These are phyloP conservation scores for Colletotrichum phormii DNA, from an alignment of 2,329 filamentous ascomycete species.

Conservation along the genomic window DNA sequence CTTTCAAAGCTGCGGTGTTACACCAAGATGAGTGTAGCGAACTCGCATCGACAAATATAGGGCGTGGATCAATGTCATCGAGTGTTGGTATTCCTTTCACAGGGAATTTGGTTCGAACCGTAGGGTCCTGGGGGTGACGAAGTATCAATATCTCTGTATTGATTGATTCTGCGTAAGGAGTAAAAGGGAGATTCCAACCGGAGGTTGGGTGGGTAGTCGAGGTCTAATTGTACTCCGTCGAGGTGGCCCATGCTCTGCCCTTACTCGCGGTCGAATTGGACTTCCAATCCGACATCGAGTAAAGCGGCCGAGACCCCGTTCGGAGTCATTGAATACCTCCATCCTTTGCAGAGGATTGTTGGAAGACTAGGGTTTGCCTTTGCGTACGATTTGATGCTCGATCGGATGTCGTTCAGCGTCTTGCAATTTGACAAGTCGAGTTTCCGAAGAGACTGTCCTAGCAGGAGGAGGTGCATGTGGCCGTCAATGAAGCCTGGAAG, in stretches of 20 bases:
- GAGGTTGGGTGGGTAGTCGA: too few relatives aligned
- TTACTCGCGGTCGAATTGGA: too few relatives aligned
- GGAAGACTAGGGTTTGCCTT: slow-evolving; percentile 47
- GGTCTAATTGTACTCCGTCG: too few relatives aligned
- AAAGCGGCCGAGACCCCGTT: slow-evolving; percentile 51
- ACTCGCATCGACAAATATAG: slow-evolving; percentile 57
- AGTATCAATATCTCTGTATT: too few relatives aligned
- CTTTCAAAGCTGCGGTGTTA: slow-evolving; percentile 54
- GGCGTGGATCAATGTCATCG: slow-evolving; percentile 56
- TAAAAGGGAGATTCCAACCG: too few relatives aligned
- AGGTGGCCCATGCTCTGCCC: too few relatives aligned
- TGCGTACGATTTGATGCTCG: slow-evolving; percentile 48
- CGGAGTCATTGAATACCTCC: slow-evolving; percentile 58
- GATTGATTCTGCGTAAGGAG: too few relatives aligned
- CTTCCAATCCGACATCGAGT: too few relatives aligned
- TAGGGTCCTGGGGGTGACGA: too few relatives aligned
- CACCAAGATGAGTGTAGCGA: slow-evolving; percentile 59
- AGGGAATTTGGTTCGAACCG: too few relatives aligned
- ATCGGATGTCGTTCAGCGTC: slow-evolving; percentile 50
- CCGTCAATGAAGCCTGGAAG: slow-evolving; percentile 57
- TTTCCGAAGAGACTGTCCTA: slow-evolving; percentile 54
- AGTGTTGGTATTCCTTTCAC: too few relatives aligned
- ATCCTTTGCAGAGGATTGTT: slow-evolving; percentile 54
- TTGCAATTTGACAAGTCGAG: slow-evolving; percentile 50
- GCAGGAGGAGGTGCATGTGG: slow-evolving; percentile 56